These are phyloP conservation scores for Clavispora carvajalis DNA, from an alignment of 805 yeast genomes.

Conservation along the genomic window DNA sequence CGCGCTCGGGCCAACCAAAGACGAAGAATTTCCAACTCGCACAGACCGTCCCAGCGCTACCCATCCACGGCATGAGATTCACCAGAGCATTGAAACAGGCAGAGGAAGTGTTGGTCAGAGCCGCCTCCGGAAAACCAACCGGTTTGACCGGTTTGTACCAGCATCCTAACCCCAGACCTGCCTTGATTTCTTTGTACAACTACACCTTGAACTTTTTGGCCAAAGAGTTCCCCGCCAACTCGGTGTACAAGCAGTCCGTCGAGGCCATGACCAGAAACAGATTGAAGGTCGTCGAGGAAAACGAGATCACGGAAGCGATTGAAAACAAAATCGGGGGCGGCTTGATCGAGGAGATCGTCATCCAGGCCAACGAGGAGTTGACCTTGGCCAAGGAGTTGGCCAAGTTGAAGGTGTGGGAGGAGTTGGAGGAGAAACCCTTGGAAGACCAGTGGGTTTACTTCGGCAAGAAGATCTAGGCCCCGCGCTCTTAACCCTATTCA, in stretches of 20 bases:
- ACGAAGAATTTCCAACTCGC: constrained; percentile 8
- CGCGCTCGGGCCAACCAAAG: constrained; percentile 14
- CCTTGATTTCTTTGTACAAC: constrained; percentile 63
- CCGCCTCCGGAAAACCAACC: constrained; percentile 66
- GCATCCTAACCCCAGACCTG: constrained; percentile 83
- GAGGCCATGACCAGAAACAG: constrained; percentile 69
- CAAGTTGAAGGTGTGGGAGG: constrained; percentile 72
- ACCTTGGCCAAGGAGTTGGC: constrained; percentile 63
- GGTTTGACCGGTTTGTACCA: constrained; percentile 74
- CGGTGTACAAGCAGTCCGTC: constrained; percentile 73
- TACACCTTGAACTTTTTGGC: constrained; percentile 58
- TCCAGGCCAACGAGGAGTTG: constrained; percentile 81
- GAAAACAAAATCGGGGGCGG: constrained; percentile 78
- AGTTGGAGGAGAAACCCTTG: constrained; percentile 70
- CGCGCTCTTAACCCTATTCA: not conserved
- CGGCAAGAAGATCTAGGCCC: constrained; percentile 51
- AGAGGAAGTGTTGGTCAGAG: constrained; percentile 52
- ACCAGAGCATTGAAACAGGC: constrained; percentile 38
- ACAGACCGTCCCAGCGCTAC: constrained; percentile 1
- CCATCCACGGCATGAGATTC: constrained; percentile 31
- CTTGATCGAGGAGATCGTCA: constrained; percentile 72
- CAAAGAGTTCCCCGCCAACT: constrained; percentile 59
- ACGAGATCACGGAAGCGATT: constrained; percentile 58
- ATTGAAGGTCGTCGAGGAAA: constrained; percentile 56
- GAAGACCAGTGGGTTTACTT: constrained; percentile 82